Evolutionary conservation across 2,329 filamentous ascomycete species (phyloP).

Genomic region (Stagonosporopsis rhizophila): DNA sequence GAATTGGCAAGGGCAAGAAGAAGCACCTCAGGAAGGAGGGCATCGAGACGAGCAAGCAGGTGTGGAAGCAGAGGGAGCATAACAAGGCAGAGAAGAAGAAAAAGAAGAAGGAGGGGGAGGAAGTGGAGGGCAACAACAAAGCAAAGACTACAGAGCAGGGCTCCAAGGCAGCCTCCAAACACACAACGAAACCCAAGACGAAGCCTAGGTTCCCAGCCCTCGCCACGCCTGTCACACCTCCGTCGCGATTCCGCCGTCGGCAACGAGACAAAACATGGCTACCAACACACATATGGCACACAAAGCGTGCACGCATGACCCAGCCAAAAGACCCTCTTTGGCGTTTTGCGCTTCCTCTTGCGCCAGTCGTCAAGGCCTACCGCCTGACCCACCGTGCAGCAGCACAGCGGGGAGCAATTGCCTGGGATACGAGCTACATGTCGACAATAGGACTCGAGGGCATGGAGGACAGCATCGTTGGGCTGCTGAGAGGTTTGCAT

Average conservation of each 20-base stretch:
- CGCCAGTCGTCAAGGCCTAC: constrained; percentile 89
- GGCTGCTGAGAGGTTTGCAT: constrained; percentile 67
- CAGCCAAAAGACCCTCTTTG: constrained; percentile 79
- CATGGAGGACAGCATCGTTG: constrained; percentile 66
- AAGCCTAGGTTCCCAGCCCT: constrained; percentile 75
- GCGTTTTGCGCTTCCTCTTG: constrained; percentile 85
- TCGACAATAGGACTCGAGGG: constrained; percentile 84
- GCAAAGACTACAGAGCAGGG: constrained; percentile 22
- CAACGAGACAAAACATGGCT: constrained; percentile 92
- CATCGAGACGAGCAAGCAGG: constrained; percentile 71
- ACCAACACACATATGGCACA: constrained; percentile 92
- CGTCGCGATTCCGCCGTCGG: constrained; percentile 79
- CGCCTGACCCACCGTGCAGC: constrained; percentile 83
- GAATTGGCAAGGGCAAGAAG: constrained; percentile 52
- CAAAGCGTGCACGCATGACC: constrained; percentile 91
- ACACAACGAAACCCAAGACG: constrained; percentile 52
- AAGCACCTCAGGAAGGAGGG: constrained; percentile 74
- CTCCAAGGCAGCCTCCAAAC: constrained; percentile 21
- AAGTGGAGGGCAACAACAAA: too few species aligned
- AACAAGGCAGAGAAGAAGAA: constrained; percentile 49
- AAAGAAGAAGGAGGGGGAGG: too few species aligned
- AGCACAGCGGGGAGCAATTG: constrained; percentile 76
- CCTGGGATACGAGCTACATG: constrained; percentile 95
- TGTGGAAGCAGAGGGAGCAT: constrained; percentile 64
- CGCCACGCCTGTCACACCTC: constrained; percentile 68